Evolutionary conservation across 2,329 filamentous ascomycete genomes (phyloP).

Genomic region (Cordyceps javanica): DNA sequence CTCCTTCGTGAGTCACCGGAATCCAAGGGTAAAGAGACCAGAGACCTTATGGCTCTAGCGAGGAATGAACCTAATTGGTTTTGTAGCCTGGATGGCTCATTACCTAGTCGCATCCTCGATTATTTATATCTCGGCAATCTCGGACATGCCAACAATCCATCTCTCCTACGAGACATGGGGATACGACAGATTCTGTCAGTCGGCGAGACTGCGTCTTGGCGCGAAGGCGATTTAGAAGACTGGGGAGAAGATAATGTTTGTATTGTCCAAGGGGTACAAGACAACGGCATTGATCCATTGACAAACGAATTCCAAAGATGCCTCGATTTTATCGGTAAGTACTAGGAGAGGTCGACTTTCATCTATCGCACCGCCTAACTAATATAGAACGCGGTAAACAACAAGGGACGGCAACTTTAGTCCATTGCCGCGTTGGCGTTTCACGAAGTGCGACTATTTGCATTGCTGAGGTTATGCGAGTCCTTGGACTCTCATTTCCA

Average conservation of each 20-base stretch:
- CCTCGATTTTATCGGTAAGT: constrained; percentile 85
- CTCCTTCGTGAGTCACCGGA: constrained; percentile 66
- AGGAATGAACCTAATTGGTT: constrained; percentile 72
- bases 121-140: constrained; percentile 97
- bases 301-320: constrained; percentile 81
- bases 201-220: constrained; percentile 82
- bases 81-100: constrained; percentile 74
- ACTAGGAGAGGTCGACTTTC: not conserved
- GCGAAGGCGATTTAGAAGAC: constrained; percentile 57
- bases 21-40: constrained; percentile 40
- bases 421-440: constrained; percentile 94
- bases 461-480: constrained; percentile 96
- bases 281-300: constrained; percentile 92
- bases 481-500: constrained; percentile 74
- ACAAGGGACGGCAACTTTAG: constrained; percentile 77
- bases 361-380: constrained; percentile 9
- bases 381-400: constrained; percentile 66
- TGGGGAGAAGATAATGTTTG: constrained; percentile 79
- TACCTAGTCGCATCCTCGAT: constrained; percentile 80
- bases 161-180: constrained; percentile 70
- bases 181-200: constrained; percentile 88
- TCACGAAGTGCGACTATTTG: constrained; percentile 95
- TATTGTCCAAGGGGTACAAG: constrained; percentile 79
- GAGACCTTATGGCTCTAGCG: constrained; percentile 47
- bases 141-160: constrained; percentile 88